A percentile compares a stretch with the other conserved stretches of the same genome.
These are phyloP conservation scores for Crataegus laevigata DNA, from an alignment of 306 rosid genomes.

Conservation along the genomic window DNA sequence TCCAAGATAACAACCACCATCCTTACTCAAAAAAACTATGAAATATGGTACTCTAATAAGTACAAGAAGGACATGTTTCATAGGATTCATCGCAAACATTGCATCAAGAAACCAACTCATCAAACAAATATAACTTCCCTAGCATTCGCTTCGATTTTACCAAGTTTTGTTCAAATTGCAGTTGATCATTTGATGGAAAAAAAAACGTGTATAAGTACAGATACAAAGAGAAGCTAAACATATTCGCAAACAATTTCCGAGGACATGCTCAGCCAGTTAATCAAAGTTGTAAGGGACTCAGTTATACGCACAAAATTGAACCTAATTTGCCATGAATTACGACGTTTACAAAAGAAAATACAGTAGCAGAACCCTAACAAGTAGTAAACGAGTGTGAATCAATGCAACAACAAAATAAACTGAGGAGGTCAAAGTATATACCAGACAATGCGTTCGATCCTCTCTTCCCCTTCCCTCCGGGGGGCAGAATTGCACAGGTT, in stretches of 20 bases:
- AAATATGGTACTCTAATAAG: too few relatives aligned
- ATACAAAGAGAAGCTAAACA: too few relatives aligned
- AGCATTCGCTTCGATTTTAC: not conserved
- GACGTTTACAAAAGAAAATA: not conserved
- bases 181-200: not conserved
- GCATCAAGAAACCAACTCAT: not conserved
- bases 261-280: too few relatives aligned
- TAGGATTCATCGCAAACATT: not conserved
- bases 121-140: not conserved
- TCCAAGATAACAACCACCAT: not conserved
- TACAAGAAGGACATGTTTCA: not conserved
- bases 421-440: not conserved
- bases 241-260: too few relatives aligned
- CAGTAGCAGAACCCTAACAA: not conserved
- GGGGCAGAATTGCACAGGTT: not conserved
- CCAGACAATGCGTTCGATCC: slow-evolving; percentile 2
- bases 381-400: not conserved
- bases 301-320: too few relatives aligned
- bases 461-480: not conserved
- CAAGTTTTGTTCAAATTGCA: not conserved
- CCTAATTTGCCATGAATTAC: too few relatives aligned
- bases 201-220: too few relatives aligned
- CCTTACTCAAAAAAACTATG: too few relatives aligned
- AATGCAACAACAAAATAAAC: not conserved
- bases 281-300: too few relatives aligned